A percentile compares a stretch with the other conserved stretches of the same genome.
Evolutionary conservation across 768 basidiomycete genomes (phyloP).

Genomic region (Paxillus involutus): DNA sequence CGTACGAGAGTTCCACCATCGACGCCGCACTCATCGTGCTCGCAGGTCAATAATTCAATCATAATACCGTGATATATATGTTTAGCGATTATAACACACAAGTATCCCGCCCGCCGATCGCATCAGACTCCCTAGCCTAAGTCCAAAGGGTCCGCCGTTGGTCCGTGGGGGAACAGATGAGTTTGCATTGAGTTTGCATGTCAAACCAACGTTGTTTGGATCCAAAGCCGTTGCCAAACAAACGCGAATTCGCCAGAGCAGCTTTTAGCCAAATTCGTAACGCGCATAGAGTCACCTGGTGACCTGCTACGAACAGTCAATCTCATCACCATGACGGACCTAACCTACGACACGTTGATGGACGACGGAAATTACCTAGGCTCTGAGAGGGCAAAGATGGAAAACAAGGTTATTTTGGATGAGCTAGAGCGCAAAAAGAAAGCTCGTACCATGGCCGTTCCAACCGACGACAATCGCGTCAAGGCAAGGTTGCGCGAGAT

Average conservation of each 20-base stretch:
- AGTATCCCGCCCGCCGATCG: neutral
- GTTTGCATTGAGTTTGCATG: neutral
- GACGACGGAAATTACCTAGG: slow-evolving; percentile 79
- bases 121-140: neutral
- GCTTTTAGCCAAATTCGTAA: slow-evolving; percentile 14
- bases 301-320: neutral
- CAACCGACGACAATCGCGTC: slow-evolving; percentile 95
- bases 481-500: slow-evolving; percentile 87
- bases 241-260: slow-evolving; percentile 15
- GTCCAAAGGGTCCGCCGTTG: too few relatives aligned
- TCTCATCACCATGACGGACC: slow-evolving; percentile 59
- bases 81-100: too few relatives aligned
- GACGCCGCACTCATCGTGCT: too few relatives aligned
- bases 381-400: slow-evolving; percentile 70
- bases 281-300: neutral
- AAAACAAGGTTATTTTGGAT: slow-evolving; percentile 86
- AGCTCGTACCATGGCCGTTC: slow-evolving; percentile 89
- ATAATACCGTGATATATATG: too few relatives aligned
- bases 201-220: slow-evolving; percentile 27
- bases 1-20: too few relatives aligned
- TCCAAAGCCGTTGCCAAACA: slow-evolving; percentile 35
- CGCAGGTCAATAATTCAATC: too few relatives aligned
- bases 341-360: slow-evolving; percentile 71
- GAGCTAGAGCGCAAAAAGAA: slow-evolving; percentile 99
- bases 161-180: neutral